Evolutionary conservation across 2,329 filamentous ascomycete species (phyloP).

Genomic region (Aspergillaceae sp.): DNA sequence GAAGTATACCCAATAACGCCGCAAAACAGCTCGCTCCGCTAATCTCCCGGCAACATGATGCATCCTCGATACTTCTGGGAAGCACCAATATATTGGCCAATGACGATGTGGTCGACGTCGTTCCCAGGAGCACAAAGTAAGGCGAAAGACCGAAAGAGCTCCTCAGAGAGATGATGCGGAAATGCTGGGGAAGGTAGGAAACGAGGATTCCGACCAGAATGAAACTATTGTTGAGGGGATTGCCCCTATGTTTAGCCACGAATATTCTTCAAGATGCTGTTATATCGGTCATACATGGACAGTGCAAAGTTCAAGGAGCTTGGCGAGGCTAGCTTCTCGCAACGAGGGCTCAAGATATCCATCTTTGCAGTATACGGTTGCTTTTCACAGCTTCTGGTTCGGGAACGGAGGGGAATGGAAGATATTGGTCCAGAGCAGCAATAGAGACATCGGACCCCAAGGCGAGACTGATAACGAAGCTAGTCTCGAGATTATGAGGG

Average conservation of each 20-base stretch:
- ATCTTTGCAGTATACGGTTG: constrained; percentile 7
- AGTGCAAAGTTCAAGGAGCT: constrained; percentile 45
- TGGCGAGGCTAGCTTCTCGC: constrained; percentile 43
- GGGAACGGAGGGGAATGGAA: background rate
- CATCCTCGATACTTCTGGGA: constrained; percentile 71
- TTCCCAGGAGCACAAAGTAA: constrained; percentile 89
- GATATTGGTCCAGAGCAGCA: no score
- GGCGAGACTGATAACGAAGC: no score
- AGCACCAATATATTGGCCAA: constrained; percentile 89
- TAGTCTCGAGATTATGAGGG: no score
- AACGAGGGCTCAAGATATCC: constrained; percentile 26
- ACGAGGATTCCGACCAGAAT: constrained; percentile 81
- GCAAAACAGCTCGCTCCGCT: constrained; percentile 75
- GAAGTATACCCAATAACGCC: constrained; percentile 76
- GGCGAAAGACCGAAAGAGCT: constrained; percentile 93
- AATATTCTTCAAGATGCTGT: constrained; percentile 2
- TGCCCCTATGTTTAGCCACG: background rate
- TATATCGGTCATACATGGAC: constrained; percentile 40
- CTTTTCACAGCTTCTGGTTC: background rate
- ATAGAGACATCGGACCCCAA: background rate
- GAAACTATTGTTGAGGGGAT: constrained; percentile 30
- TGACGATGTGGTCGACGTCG: constrained; percentile 76
- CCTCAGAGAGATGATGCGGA: constrained; percentile 74
- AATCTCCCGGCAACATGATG: constrained; percentile 76
- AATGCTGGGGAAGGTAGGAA: constrained; percentile 91